phyloP scores from a whole-genome alignment of 148 eudicot species.

The Dysphania ambrosioides region DNA sequence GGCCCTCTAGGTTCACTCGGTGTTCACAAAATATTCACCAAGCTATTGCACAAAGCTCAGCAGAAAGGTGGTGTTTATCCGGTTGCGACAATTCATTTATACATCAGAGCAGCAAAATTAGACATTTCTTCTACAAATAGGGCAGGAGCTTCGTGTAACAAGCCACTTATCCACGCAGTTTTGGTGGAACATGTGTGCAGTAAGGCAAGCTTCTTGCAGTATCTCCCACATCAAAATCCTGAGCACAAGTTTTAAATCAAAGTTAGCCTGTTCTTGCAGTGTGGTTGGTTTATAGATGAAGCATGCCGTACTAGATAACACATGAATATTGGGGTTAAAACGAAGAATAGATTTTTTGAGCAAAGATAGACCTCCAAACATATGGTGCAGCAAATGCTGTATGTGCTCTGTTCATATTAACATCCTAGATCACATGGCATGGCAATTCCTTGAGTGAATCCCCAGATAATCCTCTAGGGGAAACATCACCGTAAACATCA shows the following conservation, averaged over 20 bases:
- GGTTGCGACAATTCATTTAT: constrained; percentile 7
- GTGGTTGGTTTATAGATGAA: background rate
- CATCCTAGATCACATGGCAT: constrained; percentile 37
- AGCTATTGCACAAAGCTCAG: background rate
- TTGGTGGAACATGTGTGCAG: constrained; percentile 53
- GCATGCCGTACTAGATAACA: background rate
- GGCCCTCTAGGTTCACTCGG: constrained; percentile 15
- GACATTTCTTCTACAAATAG: constrained; percentile 49
- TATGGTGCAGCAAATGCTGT: constrained; percentile 47
- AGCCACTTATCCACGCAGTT: constrained; percentile 57
- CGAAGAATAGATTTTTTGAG: constrained; percentile 11
- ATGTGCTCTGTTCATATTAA: constrained; percentile 25
- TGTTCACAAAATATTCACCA: constrained; percentile 21
- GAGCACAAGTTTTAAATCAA: constrained; percentile 16
- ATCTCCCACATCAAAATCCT: constrained; percentile 59
- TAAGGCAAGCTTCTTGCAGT: constrained; percentile 47
- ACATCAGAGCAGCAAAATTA: constrained; percentile 10
- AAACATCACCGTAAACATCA: constrained; percentile 40
- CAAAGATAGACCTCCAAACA: constrained; percentile 49
- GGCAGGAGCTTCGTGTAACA: constrained; percentile 45
- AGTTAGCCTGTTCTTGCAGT: background rate
- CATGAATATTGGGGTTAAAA: background rate
- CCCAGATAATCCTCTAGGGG: constrained; percentile 42
- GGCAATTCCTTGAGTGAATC: constrained; percentile 44
- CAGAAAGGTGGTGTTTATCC: constrained; percentile 4